Evolutionary conservation across 306 rosid genomes (phyloP), one percentile per base, ranked within the genome.

Genomic region (Citrullus amarus): DNA sequence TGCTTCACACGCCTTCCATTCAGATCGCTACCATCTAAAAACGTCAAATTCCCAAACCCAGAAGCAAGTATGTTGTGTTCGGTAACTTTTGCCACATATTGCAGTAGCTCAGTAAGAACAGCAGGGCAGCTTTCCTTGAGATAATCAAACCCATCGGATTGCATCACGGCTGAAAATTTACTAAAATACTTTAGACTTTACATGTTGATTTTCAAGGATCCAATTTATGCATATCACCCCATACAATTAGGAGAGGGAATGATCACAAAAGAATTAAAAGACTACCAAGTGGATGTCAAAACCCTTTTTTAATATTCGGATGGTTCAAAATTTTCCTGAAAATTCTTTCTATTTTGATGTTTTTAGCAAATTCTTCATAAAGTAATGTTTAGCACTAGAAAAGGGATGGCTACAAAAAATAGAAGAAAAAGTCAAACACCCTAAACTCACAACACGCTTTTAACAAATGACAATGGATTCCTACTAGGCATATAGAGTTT

Each of bases 1-100:
- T 84, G 92, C 80, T 89, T 91, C 73, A 93, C 94, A 58, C 98
- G 92, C 80, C 98, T 90, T 74, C 96, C 92, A 79, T 89, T 87
- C 59, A 83, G 73, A 82, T 93, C 96, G 4, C 93, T 84, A 59
- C 93, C 93, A 58, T 90, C 95, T 46, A 86, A 69, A 61, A 82
- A 85, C 54, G 76, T 75, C 38, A 66, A 79, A 50, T 82, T 84
- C 39, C 85, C 83, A 34, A 66, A 79, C 38, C 82, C 90, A 56
- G 78, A 77, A 73, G 78, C 78, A 1, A 58, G 77, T 59, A 63
- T 79, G 50, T 88, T 81, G 84, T 85, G 91, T 81, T 84, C 90
- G 20, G 86, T 89, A 18, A 86, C 81, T 69, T 78, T 87, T n/a
- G 93, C 90, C 16, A 84, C 87, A 43, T 82, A 80, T 22, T 80